Evolutionary conservation across 163 green algal species (phyloP).

Genomic region (Prototheca wickerhamii): DNA sequence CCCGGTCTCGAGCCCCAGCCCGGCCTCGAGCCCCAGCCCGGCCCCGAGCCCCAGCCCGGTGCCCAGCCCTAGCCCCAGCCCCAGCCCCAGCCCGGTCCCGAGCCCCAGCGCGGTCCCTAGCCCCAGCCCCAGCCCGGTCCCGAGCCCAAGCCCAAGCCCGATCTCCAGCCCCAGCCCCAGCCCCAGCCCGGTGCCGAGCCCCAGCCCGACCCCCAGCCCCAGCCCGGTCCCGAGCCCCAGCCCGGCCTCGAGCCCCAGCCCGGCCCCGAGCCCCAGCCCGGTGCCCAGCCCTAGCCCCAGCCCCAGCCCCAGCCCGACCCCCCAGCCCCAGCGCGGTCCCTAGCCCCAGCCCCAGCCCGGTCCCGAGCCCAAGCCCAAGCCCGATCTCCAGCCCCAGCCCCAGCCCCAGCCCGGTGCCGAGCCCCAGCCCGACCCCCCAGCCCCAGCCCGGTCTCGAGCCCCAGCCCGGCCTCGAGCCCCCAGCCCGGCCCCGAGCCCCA

Average conservation of each 20-base stretch:
- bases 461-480: too few species aligned
- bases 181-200: too few species aligned
- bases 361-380: background rate
- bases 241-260: background rate
- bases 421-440: background rate
- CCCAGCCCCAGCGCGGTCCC: background rate
- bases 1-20: too few species aligned
- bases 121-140: too few species aligned
- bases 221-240: background rate
- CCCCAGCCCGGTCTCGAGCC: background rate
- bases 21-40: too few species aligned
- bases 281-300: background rate
- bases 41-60: too few species aligned
- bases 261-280: background rate
- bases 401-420: background rate
- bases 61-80: too few species aligned
- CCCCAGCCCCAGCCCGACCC: background rate
- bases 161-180: too few species aligned
- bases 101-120: too few species aligned
- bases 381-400: background rate
- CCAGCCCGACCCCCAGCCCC: background rate
- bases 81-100: too few species aligned
- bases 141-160: too few species aligned
- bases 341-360: too few species aligned
- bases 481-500: background rate